A percentile compares a stretch with the other conserved stretches of the same genome.
Conservation (phyloP, 306 rosid genomes). For the Sindora glabra region DNA sequence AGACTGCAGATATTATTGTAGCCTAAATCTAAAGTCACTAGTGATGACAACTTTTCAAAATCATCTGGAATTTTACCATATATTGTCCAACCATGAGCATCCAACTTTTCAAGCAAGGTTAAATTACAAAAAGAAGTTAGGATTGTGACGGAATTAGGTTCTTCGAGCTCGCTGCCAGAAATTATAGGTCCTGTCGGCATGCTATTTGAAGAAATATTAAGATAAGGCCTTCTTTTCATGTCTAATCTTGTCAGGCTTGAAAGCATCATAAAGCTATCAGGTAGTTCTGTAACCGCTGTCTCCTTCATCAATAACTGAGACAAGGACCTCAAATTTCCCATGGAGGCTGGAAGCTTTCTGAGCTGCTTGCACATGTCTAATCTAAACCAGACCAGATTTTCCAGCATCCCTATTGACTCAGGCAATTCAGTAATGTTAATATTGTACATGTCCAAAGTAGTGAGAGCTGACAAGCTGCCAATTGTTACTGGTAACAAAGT, state of each 20-base stretch:
- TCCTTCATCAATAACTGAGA: constrained; percentile 25
- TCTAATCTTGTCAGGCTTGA: constrained; percentile 22
- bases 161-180: constrained; percentile 3
- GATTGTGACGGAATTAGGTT: constrained; percentile 14
- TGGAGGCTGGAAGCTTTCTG: constrained; percentile 37
- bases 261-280: constrained; percentile 47
- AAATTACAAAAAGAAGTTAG: constrained; percentile 35
- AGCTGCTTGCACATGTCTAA: constrained; percentile 30
- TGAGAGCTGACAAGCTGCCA: constrained; percentile 29
- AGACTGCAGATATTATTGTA: constrained; percentile 33
- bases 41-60: constrained; percentile 32
- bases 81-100: constrained; percentile 38
- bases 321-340: constrained; percentile 42
- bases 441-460: constrained; percentile 20
- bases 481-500: constrained; percentile 32
- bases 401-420: constrained; percentile 35
- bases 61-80: constrained; percentile 47
- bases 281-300: constrained; percentile 36
- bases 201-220: neutral
- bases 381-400: constrained; percentile 27
- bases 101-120: constrained; percentile 16
- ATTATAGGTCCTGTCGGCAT: neutral
- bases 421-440: constrained; percentile 38
- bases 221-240: constrained; percentile 25
- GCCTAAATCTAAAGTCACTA: constrained; percentile 28